Percentiles rank a stretch among this genome's conserved stretches.
These are phyloP conservation scores for Entonaema liquescens DNA, from an alignment of 495 filamentous ascomycete species.

Conservation along the genomic window DNA sequence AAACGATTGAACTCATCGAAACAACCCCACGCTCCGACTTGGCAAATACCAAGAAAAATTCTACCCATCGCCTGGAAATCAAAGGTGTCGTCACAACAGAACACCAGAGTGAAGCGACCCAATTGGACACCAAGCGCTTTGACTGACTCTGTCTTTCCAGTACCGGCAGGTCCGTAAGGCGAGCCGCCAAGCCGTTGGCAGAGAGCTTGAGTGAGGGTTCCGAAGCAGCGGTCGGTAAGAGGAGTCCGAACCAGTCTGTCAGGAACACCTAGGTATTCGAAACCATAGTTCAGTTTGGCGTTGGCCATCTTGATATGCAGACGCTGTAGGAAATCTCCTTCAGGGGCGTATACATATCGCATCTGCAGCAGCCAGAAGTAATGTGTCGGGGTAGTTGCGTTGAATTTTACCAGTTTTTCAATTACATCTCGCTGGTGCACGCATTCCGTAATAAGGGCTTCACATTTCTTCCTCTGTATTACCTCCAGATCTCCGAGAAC, in stretches of 20 bases:
- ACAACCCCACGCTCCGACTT: constrained; percentile 98
- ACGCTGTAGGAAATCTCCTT: constrained; percentile 82
- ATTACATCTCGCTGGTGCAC: constrained; percentile 96
- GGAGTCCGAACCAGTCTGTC: constrained; percentile 96
- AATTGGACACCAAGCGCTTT: constrained; percentile 97
- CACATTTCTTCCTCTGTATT: constrained; percentile 92
- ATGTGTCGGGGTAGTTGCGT: constrained; percentile 80
- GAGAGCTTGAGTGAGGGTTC: constrained; percentile 94
- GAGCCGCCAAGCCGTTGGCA: constrained; percentile 96
- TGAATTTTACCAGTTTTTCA: constrained; percentile 77
- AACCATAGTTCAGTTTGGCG: constrained; percentile 92
- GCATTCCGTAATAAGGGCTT: constrained; percentile 98
- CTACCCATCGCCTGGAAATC: constrained; percentile 99
- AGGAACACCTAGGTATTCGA: constrained; percentile 95
- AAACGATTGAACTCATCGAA: constrained; percentile 99
- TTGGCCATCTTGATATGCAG: constrained; percentile 97
- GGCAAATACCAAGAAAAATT: constrained; percentile 98
- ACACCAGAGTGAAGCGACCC: constrained; percentile 96
- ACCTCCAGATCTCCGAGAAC: constrained; percentile 91
- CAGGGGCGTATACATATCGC: constrained; percentile 88
- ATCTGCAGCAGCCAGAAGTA: constrained; percentile 97
- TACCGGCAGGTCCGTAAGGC: constrained; percentile 96
- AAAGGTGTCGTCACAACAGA: constrained; percentile 99
- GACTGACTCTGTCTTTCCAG: constrained; percentile 99
- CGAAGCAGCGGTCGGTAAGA: constrained; percentile 96